Base-by-base conservation (phyloP, 495 filamentous ascomycete genomes). In the Schizothecium vesticola region DNA sequence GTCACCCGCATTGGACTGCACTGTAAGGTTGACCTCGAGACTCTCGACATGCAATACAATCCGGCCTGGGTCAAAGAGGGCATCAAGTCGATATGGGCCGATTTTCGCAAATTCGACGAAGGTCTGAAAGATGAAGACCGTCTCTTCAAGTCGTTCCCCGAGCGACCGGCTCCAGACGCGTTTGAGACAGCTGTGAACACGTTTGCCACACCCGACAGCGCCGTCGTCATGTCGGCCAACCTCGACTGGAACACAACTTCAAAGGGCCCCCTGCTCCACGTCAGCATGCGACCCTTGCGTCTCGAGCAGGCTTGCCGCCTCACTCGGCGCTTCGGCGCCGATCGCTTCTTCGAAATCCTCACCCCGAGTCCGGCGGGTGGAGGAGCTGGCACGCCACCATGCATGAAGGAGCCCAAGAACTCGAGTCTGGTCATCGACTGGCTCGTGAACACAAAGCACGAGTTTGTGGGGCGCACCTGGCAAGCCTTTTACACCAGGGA, bases 291-390 rank as follows among this genome's bases (percentile, higher is more conserved):
- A 22, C 80, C 82, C 1, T 60, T 84, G 8, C 72, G 67, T 51
- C 66, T 83, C 57, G 79, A 82, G 58, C 72, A 81, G 43, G 70
- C 77, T 3, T 80, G 80, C 66, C 77, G 82, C 13, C 72, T 84
- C 13, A 75, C 73, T n/a, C 73, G 82, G 59, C 78, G 77, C n/a
- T 83, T 84, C 64, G 82, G 81, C 6, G 70, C 79, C 5, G 82
- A 84, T 59, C 76, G 81, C 10, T 83, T 83, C 43, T 70, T 84
- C 43, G 81, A 84, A 25, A 68, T 84, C 6, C 68, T 79, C 8
- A 68, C 83, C 25, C 79, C 82, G 10, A 77, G 78, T 1, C 73
- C 72, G 0, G 73, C 72, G 3, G 59, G 33, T 1, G 57, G 6
- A 8, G 65, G 55, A 7, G 68, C 72, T 25, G 62, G 7, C 64